These are phyloP conservation scores for Urochloa ruziziensis DNA, from an alignment of 176 grass and related monocot species.

Conservation along the genomic window DNA sequence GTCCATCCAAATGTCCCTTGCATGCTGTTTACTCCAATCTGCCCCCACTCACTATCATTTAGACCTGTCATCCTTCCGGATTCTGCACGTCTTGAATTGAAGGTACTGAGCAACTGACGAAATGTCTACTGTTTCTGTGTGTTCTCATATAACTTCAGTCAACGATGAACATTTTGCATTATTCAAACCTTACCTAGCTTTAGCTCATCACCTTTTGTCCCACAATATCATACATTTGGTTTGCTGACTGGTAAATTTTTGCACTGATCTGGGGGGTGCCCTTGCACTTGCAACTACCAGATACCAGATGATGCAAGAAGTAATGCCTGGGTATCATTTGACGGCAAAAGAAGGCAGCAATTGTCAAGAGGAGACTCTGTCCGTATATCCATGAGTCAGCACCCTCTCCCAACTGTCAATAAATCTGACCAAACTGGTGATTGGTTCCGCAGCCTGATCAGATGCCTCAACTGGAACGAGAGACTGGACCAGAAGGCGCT, in stretches of 20 bases:
- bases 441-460: constrained; percentile 91
- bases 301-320: constrained; percentile 88
- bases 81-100: constrained; percentile 80
- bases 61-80: constrained; percentile 98
- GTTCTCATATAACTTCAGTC: neutral
- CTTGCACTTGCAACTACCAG: constrained; percentile 41
- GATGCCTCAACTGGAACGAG: constrained; percentile 99
- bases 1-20: constrained; percentile 97
- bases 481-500: constrained; percentile 88
- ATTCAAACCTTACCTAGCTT: neutral
- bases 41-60: constrained; percentile 92
- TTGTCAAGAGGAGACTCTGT: constrained; percentile 86
- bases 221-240: constrained; percentile 3
- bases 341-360: constrained; percentile 91
- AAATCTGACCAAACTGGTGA: constrained; percentile 94
- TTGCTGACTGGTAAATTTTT: constrained; percentile 13
- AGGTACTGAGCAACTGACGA: constrained; percentile 52
- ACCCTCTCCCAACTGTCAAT: constrained; percentile 94
- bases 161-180: neutral
- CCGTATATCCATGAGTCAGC: constrained; percentile 85
- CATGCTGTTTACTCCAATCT: constrained; percentile 99
- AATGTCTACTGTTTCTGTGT: neutral
- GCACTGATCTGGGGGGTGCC: neutral
- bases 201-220: neutral
- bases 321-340: constrained; percentile 92